These are phyloP conservation scores for Viridothelium virens DNA, from an alignment of 495 filamentous ascomycete species.

Conservation along the genomic window DNA sequence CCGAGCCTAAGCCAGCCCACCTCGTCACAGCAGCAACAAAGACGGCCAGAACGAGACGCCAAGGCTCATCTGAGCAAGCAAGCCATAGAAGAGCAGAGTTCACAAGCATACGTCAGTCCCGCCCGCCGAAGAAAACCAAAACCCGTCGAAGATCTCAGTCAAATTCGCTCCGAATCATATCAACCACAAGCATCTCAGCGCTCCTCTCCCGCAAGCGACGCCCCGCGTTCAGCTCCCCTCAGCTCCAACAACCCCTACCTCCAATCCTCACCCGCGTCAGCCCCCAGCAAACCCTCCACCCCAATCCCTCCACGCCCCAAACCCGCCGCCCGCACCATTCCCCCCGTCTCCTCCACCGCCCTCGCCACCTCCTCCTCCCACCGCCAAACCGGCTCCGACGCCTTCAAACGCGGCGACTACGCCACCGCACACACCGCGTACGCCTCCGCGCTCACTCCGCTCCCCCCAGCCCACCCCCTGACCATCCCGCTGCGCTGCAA, in stretches of 20 bases:
- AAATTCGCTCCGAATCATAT: conserved; percentile 6
- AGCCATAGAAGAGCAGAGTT: conserved; percentile 69
- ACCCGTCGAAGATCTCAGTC: conserved; percentile 14
- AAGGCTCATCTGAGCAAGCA: conserved; percentile 52
- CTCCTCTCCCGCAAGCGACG: conserved; percentile 10
- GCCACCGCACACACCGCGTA: conserved; percentile 76
- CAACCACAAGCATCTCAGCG: conserved; percentile 40
- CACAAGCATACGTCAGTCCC: conserved; percentile 83
- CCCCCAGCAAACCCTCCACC: conserved; percentile 15
- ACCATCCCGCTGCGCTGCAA: conserved; percentile 83
- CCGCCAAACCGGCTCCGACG: conserved; percentile 68
- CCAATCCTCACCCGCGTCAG: conserved; percentile 25
- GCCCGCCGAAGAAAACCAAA: conserved; percentile 63
- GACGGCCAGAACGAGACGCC: conserved; percentile 34
- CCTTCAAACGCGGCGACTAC: conserved; percentile 93
- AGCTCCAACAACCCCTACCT: conserved; percentile 25
- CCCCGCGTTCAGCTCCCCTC: conserved; percentile 16
- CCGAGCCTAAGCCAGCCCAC: neutral
- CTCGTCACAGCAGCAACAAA: conserved; percentile 48
- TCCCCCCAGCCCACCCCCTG: conserved; percentile 77
- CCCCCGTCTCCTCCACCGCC: conserved; percentile 56
- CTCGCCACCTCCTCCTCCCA: conserved; percentile 66
- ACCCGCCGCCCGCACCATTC: conserved; percentile 56
- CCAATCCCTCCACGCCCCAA: conserved; percentile 33
- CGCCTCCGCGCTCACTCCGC: conserved; percentile 59